Base-by-base conservation (phyloP, 169 alveolate species). In the Plasmodium gallinaceum region DNA sequence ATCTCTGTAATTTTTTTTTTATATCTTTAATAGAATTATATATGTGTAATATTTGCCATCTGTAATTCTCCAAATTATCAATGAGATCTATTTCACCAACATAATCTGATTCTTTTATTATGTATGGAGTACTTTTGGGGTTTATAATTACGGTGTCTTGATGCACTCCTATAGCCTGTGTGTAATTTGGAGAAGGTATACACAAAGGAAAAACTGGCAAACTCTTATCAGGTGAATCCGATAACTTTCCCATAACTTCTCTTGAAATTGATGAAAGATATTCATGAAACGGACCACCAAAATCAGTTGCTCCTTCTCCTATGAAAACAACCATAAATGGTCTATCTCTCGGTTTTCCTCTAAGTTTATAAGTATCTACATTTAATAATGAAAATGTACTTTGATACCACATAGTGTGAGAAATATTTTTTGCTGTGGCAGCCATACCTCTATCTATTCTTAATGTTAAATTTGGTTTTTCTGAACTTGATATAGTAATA, bases 211-310 rank as follows among this genome's bases (percentile, higher is more conserved):
- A 88, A 57, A 75, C 62, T 9, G 94, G 93, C 18, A 74, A 76
- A 10, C 87, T 74, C 22, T 90, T 71, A 48, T 80, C 90, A 7
- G 93, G 85, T 14, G 88, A 80, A 54, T 73, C 88, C n/a, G 92
- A 62, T 39, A 95, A 74, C 48, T 95, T 92, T 7, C 93, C 94
- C 98, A 96, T 96, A 39, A 96, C 96, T 92, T 96, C 98, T 74
- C 95, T 94, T 16, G 97, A 95, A 5, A 96, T 92, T 52, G 97
- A 95, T 5, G 98, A 95, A 37, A 96, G 93, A 58, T 95, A 93
- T 88, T 96, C 98, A 87, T 96, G 98, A 83, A 96, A 96, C 22
- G 98, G 98, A 0, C 98, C 98, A 14, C 98, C 98, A 68, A 96
- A 96, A 83, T 96, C 98, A 0, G 98, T 96, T 18, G 98, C 96